A percentile compares a stretch with the other conserved stretches of the same genome.
phyloP scores from a whole-genome alignment of 345 rosid species.

The Eucalyptus decipiens region DNA sequence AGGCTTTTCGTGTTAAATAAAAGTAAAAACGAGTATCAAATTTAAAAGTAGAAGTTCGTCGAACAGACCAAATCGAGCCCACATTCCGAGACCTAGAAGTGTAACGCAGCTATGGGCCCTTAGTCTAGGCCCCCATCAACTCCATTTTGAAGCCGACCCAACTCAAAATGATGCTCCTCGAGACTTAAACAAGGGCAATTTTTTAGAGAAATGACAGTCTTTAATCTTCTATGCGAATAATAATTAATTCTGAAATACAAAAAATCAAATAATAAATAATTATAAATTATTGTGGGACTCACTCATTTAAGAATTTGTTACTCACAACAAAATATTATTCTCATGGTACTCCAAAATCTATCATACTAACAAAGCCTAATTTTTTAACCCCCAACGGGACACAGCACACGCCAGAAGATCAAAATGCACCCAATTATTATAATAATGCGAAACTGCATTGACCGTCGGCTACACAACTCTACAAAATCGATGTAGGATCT shows the following conservation, averaged over 20 bases:
- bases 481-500: background rate
- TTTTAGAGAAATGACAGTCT: too few species aligned
- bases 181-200: background rate
- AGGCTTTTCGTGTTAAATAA: background rate
- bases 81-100: background rate
- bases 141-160: background rate
- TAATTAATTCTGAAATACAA: too few species aligned
- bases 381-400: background rate
- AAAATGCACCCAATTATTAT: background rate
- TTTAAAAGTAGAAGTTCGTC: background rate
- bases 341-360: fast-evolving
- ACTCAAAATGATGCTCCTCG: background rate
- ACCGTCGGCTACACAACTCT: background rate
- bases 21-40: background rate
- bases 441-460: background rate
- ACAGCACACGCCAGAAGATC: background rate
- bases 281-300: fast-evolving
- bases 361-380: too few species aligned
- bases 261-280: too few species aligned
- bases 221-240: too few species aligned
- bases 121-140: background rate
- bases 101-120: background rate
- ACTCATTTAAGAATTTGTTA: fast-evolving
- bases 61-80: background rate
- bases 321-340: fast-evolving